Evolutionary conservation across 106 monocot genomes (phyloP), one percentile per base, ranked within the genome.

Genomic region (Apostasia ramifera): DNA sequence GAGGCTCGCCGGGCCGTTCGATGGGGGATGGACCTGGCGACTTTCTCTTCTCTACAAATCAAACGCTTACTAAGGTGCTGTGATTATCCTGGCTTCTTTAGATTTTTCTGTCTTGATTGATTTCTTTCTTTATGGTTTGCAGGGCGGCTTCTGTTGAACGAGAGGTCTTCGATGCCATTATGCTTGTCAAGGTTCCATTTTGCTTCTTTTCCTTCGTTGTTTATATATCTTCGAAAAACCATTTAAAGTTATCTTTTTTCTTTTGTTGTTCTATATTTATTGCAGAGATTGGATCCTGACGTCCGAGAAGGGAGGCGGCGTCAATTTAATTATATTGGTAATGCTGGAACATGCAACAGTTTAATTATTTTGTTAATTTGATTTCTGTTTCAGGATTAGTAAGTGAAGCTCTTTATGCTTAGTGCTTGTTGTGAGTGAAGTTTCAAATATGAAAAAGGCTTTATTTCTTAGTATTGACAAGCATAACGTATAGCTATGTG

Each of bases 261-360:
- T 12, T 66, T 47, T 47, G 3, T 50, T 49, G 14, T 42, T 66
- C 47, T 40, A 63, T 1, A 52, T 50, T 74, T 66, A 66, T 1
- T 53, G 58, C 78, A 99, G 98, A 90, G 82, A 85, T 81, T 98
- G 79, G 90, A 87, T 2, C 83, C 92, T 53, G 93, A 99, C 71
- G 93, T 99, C 8, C 78, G 93, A 68, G 98, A 99, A 82, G 98
- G 98, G 51, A 90, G 54, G 64, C 85, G 98, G 80, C 85, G 93
- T 47, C 98, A 99, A 66, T 93, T 88, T 62, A 85, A 74, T 71
- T 99, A 88, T 58, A 93, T 99, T 66, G 98, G 98, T 92, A 71
- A 59, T 50, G 6, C 48, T 15, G 7, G 46, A 47, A 64, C 47
- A 4, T 64, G 1, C 26, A 53, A 53, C 8, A 7, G 53, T 7